phyloP scores from a whole-genome alignment of 139 green algal genomes.

The Gonium pectorale region DNA sequence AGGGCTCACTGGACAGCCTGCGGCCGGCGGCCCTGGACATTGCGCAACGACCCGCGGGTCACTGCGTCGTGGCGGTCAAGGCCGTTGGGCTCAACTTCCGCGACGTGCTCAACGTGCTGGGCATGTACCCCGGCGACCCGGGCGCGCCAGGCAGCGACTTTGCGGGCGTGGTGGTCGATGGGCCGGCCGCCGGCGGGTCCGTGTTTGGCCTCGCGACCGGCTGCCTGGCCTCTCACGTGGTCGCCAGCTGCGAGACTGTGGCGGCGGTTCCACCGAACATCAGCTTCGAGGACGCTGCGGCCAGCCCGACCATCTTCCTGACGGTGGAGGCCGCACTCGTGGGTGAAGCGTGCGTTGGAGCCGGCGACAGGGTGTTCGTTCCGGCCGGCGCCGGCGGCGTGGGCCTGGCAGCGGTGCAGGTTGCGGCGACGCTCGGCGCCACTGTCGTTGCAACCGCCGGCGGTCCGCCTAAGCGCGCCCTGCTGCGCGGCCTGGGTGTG shows the following conservation, averaged over 20 bases:
- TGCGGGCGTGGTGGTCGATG: slow-evolving; percentile 76
- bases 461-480: slow-evolving; percentile 72
- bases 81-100: slow-evolving; percentile 92
- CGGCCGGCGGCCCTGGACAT: slow-evolving; percentile 39
- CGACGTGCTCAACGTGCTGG: slow-evolving; percentile 81
- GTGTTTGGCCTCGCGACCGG: slow-evolving; percentile 85
- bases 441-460: slow-evolving; percentile 78
- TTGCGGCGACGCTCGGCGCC: slow-evolving; percentile 53
- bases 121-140: slow-evolving; percentile 88
- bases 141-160: slow-evolving; percentile 82
- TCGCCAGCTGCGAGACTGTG: slow-evolving; percentile 53
- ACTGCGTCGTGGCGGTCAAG: slow-evolving; percentile 65
- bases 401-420: slow-evolving; percentile 79
- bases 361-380: slow-evolving; percentile 65
- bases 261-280: slow-evolving; percentile 72
- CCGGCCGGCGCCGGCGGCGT: slow-evolving; percentile 76
- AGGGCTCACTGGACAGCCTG: slow-evolving; percentile 35
- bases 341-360: slow-evolving; percentile 25
- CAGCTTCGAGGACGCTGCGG: slow-evolving; percentile 73
- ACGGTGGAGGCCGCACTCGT: slow-evolving; percentile 53
- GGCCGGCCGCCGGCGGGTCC: slow-evolving; percentile 55
- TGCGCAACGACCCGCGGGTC: background rate
- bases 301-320: slow-evolving; percentile 71
- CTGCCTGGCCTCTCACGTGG: slow-evolving; percentile 77
- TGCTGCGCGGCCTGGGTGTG: slow-evolving; percentile 71